phyloP scores from a whole-genome alignment of 805 yeast genomes.

The Nakazawaea holstii region DNA sequence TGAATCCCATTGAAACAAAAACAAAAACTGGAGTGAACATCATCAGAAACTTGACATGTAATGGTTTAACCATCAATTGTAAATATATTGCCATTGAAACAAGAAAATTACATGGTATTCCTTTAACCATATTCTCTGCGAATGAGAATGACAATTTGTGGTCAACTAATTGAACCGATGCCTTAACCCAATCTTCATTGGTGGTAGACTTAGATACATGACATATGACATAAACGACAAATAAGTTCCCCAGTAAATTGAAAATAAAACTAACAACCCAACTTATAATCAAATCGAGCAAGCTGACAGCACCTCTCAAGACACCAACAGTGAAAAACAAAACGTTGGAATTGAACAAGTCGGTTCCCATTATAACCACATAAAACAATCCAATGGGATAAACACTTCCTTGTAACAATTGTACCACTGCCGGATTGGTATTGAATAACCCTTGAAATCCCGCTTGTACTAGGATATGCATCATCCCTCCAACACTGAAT shows the following conservation, averaged over 20 bases:
- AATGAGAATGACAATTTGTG: slow-evolving; percentile 42
- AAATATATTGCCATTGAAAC: slow-evolving; percentile 73
- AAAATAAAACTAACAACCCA: slow-evolving; percentile 66
- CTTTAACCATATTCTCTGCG: slow-evolving; percentile 61
- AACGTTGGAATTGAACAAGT: slow-evolving; percentile 69
- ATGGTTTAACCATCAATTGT: slow-evolving; percentile 73
- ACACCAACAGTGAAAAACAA: slow-evolving; percentile 66
- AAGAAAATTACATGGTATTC: slow-evolving; percentile 71
- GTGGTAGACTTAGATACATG: slow-evolving; percentile 47
- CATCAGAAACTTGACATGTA: slow-evolving; percentile 66
- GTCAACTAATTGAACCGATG: slow-evolving; percentile 42
- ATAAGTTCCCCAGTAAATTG: slow-evolving; percentile 59
- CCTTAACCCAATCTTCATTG: slow-evolving; percentile 35
- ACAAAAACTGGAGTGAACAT: slow-evolving; percentile 68
- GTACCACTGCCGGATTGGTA: slow-evolving; percentile 46
- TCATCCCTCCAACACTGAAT: slow-evolving; percentile 71
- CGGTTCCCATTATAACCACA: slow-evolving; percentile 72
- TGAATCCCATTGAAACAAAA: slow-evolving; percentile 73
- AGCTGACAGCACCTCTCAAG: slow-evolving; percentile 62
- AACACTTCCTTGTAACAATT: slow-evolving; percentile 51
- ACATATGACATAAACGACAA: slow-evolving; percentile 61
- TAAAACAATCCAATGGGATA: slow-evolving; percentile 72
- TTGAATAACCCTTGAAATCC: slow-evolving; percentile 37
- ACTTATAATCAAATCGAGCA: slow-evolving; percentile 56
- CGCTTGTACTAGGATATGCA: slow-evolving; percentile 51